phyloP scores from a whole-genome alignment of 495 filamentous ascomycete species.

The Penicillium argentinense region DNA sequence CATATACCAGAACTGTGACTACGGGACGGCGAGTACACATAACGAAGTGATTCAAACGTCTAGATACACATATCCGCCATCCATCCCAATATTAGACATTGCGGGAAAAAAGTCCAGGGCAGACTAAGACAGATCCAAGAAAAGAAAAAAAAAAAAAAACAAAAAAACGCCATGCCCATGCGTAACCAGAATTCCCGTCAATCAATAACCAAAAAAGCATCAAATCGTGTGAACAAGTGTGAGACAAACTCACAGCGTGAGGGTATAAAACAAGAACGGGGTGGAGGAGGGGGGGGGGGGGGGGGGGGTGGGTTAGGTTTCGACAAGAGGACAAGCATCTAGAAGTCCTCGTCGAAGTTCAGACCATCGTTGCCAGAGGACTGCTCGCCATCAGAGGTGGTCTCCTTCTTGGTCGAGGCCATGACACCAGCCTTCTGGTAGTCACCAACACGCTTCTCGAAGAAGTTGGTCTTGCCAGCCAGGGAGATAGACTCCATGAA shows the following conservation, averaged over 20 bases:
- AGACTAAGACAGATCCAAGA: conserved; percentile 13
- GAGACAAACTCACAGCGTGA: conserved; percentile 11
- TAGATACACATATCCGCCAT: conserved; percentile 33
- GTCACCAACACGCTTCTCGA: conserved; percentile 99
- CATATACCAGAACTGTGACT: neutral
- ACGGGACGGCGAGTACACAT: conserved; percentile 3
- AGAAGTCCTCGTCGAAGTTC: conserved; percentile 97
- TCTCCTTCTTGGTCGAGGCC: conserved; percentile 82
- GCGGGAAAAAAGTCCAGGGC: conserved; percentile 11
- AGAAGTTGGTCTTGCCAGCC: conserved; percentile 99
- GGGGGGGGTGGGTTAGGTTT: conserved; percentile 24
- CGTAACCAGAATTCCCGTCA: conserved; percentile 37
- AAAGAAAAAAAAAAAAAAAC: conserved; percentile 22
- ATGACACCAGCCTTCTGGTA: conserved; percentile 99
- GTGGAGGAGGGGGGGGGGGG: conserved; percentile 26
- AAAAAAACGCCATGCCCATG: conserved; percentile 44
- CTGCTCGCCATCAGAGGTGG: conserved; percentile 55
- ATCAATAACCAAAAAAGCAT: conserved; percentile 30
- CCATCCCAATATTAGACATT: conserved; percentile 26
- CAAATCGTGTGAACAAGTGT: conserved; percentile 24
- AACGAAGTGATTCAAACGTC: conserved; percentile 20
- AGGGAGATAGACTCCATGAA: conserved; percentile 99
- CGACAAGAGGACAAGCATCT: conserved; percentile 37
- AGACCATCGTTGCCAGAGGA: conserved; percentile 70
- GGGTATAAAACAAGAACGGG: conserved; percentile 31